A percentile compares a stretch with the other conserved stretches of the same genome.
These are phyloP conservation scores for Colletotrichum viniferum DNA, from an alignment of 2,329 filamentous ascomycete species.

Conservation along the genomic window DNA sequence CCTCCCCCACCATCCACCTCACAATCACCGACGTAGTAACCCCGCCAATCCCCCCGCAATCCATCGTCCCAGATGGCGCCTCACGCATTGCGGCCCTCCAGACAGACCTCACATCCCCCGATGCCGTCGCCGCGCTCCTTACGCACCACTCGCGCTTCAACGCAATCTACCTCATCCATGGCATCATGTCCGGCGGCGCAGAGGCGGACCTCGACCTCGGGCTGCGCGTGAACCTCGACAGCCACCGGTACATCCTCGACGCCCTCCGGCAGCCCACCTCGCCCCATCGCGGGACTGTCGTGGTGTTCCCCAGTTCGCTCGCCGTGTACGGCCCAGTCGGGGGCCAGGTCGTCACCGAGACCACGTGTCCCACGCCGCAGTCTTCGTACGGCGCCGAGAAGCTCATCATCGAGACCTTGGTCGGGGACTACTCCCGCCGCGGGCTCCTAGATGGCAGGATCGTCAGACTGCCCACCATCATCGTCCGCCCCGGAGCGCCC, in stretches of 20 bases:
- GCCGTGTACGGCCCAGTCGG: conserved; percentile 59
- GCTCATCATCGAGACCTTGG: conserved; percentile 62
- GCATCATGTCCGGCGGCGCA: conserved; percentile 67
- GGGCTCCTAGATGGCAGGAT: conserved; percentile 61
- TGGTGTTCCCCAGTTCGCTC: conserved; percentile 63
- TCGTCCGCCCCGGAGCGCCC: conserved; percentile 63
- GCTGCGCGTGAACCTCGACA: conserved; percentile 63
- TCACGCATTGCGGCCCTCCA: conserved; percentile 27
- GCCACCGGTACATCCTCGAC: conserved; percentile 58
- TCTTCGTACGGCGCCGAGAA: conserved; percentile 67
- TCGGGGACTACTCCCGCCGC: conserved; percentile 57
- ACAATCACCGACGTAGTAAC: conserved; percentile 61
- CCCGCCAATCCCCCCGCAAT: conserved; percentile 48
- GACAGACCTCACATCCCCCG: conserved; percentile 36
- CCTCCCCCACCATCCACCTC: conserved; percentile 41
- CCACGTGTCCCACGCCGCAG: conserved; percentile 55
- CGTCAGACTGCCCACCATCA: conserved; percentile 64
- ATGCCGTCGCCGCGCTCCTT: conserved; percentile 33
- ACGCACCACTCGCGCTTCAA: conserved; percentile 33
- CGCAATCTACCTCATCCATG: conserved; percentile 63
- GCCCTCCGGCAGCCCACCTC: conserved; percentile 39
- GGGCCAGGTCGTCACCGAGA: conserved; percentile 40
- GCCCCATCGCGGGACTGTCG: conserved; percentile 50
- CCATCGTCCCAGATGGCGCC: conserved; percentile 31
- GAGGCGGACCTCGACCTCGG: conserved; percentile 62